Evolutionary conservation across 1,139 yeast genomes (phyloP).

Genomic region (Candida frijolesensis): DNA sequence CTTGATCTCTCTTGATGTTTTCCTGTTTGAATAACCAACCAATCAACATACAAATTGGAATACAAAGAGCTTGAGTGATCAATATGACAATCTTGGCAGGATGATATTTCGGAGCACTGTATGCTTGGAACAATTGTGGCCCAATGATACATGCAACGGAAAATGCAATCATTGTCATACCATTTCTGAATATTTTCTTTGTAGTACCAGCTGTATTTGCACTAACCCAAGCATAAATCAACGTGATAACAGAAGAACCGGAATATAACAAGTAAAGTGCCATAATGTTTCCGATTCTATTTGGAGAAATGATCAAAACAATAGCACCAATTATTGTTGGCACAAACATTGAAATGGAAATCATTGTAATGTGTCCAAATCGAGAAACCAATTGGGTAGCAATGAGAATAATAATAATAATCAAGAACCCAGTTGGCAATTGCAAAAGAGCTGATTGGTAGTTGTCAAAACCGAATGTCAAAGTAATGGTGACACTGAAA

Average conservation of each 20-base stretch:
- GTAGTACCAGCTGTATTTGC: slow-evolving; percentile 42
- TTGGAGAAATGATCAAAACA: slow-evolving; percentile 29
- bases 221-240: slow-evolving; percentile 37
- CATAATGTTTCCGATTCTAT: slow-evolving; percentile 34
- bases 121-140: slow-evolving; percentile 39
- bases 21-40: slow-evolving; percentile 28
- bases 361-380: slow-evolving; percentile 27
- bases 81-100: slow-evolving; percentile 41
- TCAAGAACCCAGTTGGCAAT: slow-evolving; percentile 41
- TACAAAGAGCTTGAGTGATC: slow-evolving; percentile 31
- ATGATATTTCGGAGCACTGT: slow-evolving; percentile 28
- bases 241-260: slow-evolving; percentile 38
- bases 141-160: slow-evolving; percentile 41
- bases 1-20: slow-evolving; percentile 27
- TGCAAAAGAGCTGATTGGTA: slow-evolving; percentile 41
- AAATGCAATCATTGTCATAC: slow-evolving; percentile 36
- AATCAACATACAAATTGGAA: slow-evolving; percentile 32
- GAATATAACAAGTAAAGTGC: slow-evolving; percentile 39
- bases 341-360: slow-evolving; percentile 33
- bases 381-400: slow-evolving; percentile 35
- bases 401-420: slow-evolving; percentile 33
- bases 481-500: slow-evolving; percentile 42
- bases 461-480: slow-evolving; percentile 36
- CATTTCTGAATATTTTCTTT: slow-evolving; percentile 32
- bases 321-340: slow-evolving; percentile 41